These are phyloP conservation scores for Trichoderma koningiopsis DNA, from an alignment of 2,329 filamentous ascomycete genomes.

Conservation along the genomic window DNA sequence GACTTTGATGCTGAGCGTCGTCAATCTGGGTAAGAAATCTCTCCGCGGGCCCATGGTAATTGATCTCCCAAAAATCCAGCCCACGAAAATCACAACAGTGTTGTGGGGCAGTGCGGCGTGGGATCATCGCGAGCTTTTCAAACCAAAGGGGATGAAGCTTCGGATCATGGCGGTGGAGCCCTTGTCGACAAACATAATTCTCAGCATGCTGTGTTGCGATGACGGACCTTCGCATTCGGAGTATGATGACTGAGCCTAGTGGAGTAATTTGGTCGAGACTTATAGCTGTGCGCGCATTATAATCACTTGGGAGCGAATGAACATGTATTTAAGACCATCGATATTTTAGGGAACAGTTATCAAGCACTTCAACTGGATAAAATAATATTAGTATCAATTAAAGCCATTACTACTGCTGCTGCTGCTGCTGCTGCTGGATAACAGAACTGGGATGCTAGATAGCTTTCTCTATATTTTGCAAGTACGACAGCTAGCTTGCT, in stretches of 20 bases:
- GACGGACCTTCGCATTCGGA: not conserved
- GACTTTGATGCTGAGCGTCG: slow-evolving; percentile 31
- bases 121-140: slow-evolving; percentile 20
- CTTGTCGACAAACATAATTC: slow-evolving; percentile 34
- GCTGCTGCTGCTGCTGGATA: too few relatives aligned
- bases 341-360: too few relatives aligned
- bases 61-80: slow-evolving; percentile 25
- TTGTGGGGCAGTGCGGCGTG: slow-evolving; percentile 32
- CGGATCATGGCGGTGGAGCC: slow-evolving; percentile 10
- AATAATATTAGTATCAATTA: too few relatives aligned
- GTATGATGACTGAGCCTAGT: not conserved
- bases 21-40: slow-evolving; percentile 32
- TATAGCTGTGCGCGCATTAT: not conserved
- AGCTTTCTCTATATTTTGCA: too few relatives aligned
- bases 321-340: not conserved
- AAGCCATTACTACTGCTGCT: too few relatives aligned
- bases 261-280: not conserved
- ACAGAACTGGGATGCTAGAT: too few relatives aligned
- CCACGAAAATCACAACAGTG: not conserved
- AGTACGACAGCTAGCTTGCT: not conserved
- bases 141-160: slow-evolving; percentile 21
- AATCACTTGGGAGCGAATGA: not conserved
- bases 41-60: slow-evolving; percentile 26
- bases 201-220: slow-evolving; percentile 20
- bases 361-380: too few relatives aligned